Evolutionary conservation across 495 filamentous ascomycete genomes (phyloP), one percentile per base, ranked within the genome.

Genomic region (Parathielavia appendiculata): DNA sequence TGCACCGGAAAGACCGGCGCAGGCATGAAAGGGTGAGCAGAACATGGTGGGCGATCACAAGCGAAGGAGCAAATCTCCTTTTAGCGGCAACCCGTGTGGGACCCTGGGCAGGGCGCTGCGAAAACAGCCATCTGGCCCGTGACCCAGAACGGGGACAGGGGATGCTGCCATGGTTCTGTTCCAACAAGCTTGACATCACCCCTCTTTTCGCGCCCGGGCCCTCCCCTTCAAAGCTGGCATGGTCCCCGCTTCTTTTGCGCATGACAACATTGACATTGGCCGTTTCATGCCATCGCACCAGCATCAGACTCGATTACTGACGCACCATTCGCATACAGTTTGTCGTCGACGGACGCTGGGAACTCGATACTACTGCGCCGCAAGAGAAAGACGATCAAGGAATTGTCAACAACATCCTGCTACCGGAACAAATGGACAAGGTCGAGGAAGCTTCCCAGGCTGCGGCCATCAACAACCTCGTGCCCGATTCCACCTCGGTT

Each of bases 331-430:
- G 0, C 47, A 30, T 35, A 56, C 61, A 96, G 90, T 97, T 95
- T 73, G 88, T 97, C 62, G 92, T 95, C 46, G 91, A 98, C 81
- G 86, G 83, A 44, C 80, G 76, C 58, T 98, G 93, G 93, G 83
- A 81, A 22, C 88, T 84, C 61, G 88, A 96, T 69, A 84, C 83
- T 63, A 81, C 83, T 51, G 85, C 83, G 22, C 88, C 88, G 30
- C 82, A 88, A 72, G 90, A 95, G 73, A 80, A 77, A 59, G 93
- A 96, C 78, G 79, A 78, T 46, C 73, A 81, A 51, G 83, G 86
- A 59, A 93, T 91, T 79, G 76, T 88, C 55, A 97, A 97, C 78
- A 97, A 96, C 83, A 79, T 97, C 51, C 79, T 98, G 34, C 78
- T 82, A 13, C 84, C 88, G 16, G 81, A 90, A 57, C 80, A 89